A percentile compares a stretch with the other conserved stretches of the same genome.
These are phyloP conservation scores for Parsonsia alboflavescens DNA, from an alignment of 257 asterid species.

Conservation along the genomic window DNA sequence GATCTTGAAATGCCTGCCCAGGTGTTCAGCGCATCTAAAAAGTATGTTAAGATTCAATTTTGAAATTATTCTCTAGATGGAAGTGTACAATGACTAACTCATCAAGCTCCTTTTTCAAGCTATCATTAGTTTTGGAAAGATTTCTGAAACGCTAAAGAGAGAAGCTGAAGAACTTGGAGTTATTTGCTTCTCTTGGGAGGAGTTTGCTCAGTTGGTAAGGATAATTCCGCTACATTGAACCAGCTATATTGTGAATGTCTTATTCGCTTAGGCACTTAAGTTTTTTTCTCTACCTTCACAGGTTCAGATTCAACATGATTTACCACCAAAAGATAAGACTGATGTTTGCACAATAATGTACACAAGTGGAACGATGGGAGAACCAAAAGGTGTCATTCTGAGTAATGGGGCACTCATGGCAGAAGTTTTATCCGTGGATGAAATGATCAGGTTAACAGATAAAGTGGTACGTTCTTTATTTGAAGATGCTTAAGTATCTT, in stretches of 20 bases:
- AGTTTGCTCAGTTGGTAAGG: conserved; percentile 58
- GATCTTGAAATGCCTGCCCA: conserved; percentile 71
- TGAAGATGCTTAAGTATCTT: not conserved
- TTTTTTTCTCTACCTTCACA: conserved; percentile 19
- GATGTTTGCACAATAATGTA: conserved; percentile 82
- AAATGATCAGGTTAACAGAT: conserved; percentile 58
- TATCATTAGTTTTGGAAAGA: conserved; percentile 69
- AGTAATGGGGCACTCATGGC: conserved; percentile 65
- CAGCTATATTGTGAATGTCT: not conserved
- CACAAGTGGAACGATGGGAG: conserved; percentile 97
- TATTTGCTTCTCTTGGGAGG: conserved; percentile 81
- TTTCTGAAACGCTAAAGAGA: conserved; percentile 54
- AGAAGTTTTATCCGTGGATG: conserved; percentile 76
- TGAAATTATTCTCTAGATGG: conserved; percentile 2
- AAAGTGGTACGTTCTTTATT: conserved; percentile 37
- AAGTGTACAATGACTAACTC: conserved; percentile 12
- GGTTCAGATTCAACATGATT: conserved; percentile 54
- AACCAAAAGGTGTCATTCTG: conserved; percentile 89
- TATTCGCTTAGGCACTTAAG: not conserved
- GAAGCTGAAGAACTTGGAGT: conserved; percentile 68
- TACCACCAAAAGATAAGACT: conserved; percentile 56
- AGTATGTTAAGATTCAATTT: conserved; percentile 41
- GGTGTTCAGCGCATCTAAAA: conserved; percentile 54
- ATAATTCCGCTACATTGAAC: not conserved
- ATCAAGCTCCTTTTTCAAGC: conserved; percentile 41